Percentiles rank a stretch among this genome's conserved stretches.
Evolutionary conservation across 176 grass and related monocot species (phyloP).

Genomic region (Bromus sterilis): DNA sequence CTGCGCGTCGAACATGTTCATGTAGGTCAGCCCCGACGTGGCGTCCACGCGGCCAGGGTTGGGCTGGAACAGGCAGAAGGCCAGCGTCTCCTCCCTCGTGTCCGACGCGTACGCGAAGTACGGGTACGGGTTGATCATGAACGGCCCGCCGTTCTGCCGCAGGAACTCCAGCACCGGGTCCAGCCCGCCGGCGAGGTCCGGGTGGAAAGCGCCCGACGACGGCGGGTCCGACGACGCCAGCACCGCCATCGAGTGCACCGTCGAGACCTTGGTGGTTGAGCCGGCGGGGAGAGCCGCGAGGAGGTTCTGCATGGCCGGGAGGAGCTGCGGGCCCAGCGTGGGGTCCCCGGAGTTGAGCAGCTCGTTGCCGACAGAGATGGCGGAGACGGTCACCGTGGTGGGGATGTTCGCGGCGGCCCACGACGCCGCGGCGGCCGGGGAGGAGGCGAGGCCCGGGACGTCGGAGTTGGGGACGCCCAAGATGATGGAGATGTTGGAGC

Average conservation of each 20-base stretch:
- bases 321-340: conserved; percentile 55
- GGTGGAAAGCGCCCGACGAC: conserved; percentile 72
- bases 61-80: conserved; percentile 92
- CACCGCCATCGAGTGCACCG: conserved; percentile 89
- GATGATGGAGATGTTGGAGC: conserved; percentile 68
- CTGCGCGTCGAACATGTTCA: conserved; percentile 99
- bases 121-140: conserved; percentile 98
- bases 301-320: conserved; percentile 96
- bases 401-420: conserved; percentile 71
- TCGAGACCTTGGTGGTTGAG: conserved; percentile 76
- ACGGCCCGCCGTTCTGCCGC: conserved; percentile 57
- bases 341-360: conserved; percentile 59
- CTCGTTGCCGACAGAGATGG: conserved; percentile 93
- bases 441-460: conserved; percentile 61
- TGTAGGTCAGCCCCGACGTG: conserved; percentile 67
- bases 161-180: conserved; percentile 85
- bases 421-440: conserved; percentile 37
- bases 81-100: conserved; percentile 80
- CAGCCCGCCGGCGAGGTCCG: conserved; percentile 38
- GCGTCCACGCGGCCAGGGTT: conserved; percentile 77
- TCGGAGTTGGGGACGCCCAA: conserved; percentile 68
- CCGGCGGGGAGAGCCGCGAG: conserved; percentile 61
- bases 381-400: conserved; percentile 40
- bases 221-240: conserved; percentile 77
- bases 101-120: conserved; percentile 89